Percentiles rank a stretch among this genome's conserved stretches.
Conservation (phyloP, 2,329 filamentous ascomycete genomes). For the Pleomassaria siparia region DNA sequence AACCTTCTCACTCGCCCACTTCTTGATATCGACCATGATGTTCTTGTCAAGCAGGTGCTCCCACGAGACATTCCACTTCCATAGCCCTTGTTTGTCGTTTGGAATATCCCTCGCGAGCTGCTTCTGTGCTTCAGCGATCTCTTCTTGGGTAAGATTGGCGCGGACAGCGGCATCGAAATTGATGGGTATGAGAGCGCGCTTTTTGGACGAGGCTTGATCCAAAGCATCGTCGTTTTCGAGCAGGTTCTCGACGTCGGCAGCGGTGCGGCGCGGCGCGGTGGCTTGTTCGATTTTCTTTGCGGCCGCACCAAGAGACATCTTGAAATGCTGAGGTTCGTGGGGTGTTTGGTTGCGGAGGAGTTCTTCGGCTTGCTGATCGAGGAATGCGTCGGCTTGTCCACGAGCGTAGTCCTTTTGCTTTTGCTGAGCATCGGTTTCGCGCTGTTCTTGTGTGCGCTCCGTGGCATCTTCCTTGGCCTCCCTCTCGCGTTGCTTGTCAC, state of each 20-base stretch:
- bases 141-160: constrained; percentile 73
- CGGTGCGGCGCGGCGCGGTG: constrained; percentile 67
- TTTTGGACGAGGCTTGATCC: constrained; percentile 67
- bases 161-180: constrained; percentile 49
- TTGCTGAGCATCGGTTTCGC: constrained; percentile 69
- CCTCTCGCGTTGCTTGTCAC: constrained; percentile 69
- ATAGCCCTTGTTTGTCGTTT: constrained; percentile 79
- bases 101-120: constrained; percentile 89
- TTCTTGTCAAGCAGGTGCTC: constrained; percentile 81
- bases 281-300: constrained; percentile 70
- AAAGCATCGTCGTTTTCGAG: constrained; percentile 83
- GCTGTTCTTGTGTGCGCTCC: constrained; percentile 76
- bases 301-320: constrained; percentile 84
- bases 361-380: constrained; percentile 80
- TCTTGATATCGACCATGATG: constrained; percentile 81
- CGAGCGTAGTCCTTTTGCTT: constrained; percentile 76
- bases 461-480: constrained; percentile 79
- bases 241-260: constrained; percentile 91
- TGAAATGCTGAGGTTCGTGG: constrained; percentile 71
- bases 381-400: constrained; percentile 87
- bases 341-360: constrained; percentile 52
- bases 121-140: constrained; percentile 77
- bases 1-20: constrained; percentile 98
- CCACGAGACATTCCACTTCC: constrained; percentile 94
- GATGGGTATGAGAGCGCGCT: constrained; percentile 65